phyloP scores from a whole-genome alignment of 495 filamentous ascomycete genomes.

The Aspergillus conjunctus region DNA sequence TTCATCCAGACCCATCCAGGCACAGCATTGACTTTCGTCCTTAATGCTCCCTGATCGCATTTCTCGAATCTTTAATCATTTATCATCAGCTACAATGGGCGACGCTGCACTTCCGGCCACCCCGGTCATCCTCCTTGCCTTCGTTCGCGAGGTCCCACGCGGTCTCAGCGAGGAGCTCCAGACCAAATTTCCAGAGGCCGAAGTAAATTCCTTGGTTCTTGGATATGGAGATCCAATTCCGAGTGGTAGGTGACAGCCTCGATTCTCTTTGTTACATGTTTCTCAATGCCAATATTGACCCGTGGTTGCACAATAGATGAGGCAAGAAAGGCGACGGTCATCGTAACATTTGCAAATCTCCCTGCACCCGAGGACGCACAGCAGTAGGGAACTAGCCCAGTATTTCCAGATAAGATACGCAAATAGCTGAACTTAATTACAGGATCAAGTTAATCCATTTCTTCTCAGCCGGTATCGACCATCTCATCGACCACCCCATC shows the following conservation, averaged over 20 bases:
- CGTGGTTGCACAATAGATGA: constrained; percentile 10
- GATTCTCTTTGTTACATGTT: not conserved
- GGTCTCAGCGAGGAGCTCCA: constrained; percentile 9
- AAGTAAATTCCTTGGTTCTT: constrained; percentile 16
- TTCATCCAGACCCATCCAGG: not conserved
- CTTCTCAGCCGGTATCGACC: constrained; percentile 74
- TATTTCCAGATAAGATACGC: not conserved
- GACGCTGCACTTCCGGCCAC: constrained; percentile 21
- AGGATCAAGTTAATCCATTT: constrained; percentile 75
- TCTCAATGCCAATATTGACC: not conserved
- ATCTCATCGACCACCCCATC: constrained; percentile 61
- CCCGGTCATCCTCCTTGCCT: constrained; percentile 19
- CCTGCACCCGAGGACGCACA: constrained; percentile 26
- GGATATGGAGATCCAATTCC: constrained; percentile 18
- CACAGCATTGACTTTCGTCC: not conserved
- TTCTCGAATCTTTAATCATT: not conserved
- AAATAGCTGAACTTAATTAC: constrained; percentile 14
- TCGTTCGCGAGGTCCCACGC: constrained; percentile 14
- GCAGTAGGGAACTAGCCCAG: constrained; percentile 15
- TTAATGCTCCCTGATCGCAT: not conserved
- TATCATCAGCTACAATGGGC: constrained; percentile 37
- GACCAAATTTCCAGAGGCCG: constrained; percentile 21
- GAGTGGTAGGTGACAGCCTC: constrained; percentile 13
- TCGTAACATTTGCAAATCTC: constrained; percentile 24
- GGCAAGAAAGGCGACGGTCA: constrained; percentile 20